Evolutionary conservation across 2,329 filamentous ascomycete genomes (phyloP).

Genomic region (Epichloe hybrida): DNA sequence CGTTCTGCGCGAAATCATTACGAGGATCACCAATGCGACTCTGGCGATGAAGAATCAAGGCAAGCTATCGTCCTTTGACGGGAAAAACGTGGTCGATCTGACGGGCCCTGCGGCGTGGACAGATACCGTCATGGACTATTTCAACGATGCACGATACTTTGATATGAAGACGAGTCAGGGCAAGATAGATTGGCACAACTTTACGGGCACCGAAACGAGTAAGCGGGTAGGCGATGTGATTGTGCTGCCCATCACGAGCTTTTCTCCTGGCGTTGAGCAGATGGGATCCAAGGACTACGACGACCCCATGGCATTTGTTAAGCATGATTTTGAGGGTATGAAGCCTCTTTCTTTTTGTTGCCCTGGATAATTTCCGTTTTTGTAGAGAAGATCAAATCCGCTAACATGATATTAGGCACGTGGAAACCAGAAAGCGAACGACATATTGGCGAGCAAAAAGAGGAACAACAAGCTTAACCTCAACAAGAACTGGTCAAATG

Average conservation of each 20-base stretch:
- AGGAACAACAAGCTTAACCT: constrained; percentile 4
- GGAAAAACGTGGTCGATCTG: constrained; percentile 78
- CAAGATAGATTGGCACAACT: constrained; percentile 74
- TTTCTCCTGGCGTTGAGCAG: constrained; percentile 85
- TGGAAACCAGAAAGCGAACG: constrained; percentile 64
- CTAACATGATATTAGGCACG: constrained; percentile 36
- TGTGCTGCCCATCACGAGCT: constrained; percentile 89
- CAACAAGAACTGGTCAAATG: background rate
- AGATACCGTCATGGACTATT: constrained; percentile 79
- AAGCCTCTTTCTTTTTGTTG: background rate
- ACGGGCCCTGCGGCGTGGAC: constrained; percentile 94
- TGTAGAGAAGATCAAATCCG: constrained; percentile 7
- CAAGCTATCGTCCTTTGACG: constrained; percentile 42
- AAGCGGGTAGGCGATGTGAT: constrained; percentile 90
- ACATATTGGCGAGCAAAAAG: constrained; percentile 44
- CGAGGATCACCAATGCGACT: constrained; percentile 72
- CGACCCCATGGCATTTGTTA: constrained; percentile 93
- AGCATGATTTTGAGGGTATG: constrained; percentile 89
- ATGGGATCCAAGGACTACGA: constrained; percentile 84
- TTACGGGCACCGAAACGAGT: constrained; percentile 70
- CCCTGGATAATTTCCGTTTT: background rate
- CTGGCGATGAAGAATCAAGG: constrained; percentile 58
- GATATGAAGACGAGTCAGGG: constrained; percentile 57
- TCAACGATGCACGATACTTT: constrained; percentile 85
- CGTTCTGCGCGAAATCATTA: constrained; percentile 74